A percentile compares a stretch with the other conserved stretches of the same genome.
These are phyloP conservation scores for Yamadazyma diddensiae DNA, from an alignment of 1,139 yeast species.

Conservation along the genomic window DNA sequence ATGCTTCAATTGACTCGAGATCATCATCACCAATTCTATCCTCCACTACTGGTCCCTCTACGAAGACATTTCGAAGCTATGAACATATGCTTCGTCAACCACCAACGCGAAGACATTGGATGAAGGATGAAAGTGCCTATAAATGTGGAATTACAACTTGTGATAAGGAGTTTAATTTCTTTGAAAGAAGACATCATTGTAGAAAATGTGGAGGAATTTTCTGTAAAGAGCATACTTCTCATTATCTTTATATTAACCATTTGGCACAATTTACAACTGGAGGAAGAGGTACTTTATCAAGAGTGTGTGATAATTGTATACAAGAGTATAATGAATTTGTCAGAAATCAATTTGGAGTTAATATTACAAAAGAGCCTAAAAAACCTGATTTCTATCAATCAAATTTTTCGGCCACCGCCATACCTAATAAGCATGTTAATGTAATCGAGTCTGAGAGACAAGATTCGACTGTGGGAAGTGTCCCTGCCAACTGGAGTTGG, in stretches of 20 bases:
- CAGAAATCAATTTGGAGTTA: constrained; percentile 38
- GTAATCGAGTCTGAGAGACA: constrained; percentile 4
- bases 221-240: constrained; percentile 67
- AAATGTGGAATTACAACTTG: constrained; percentile 64
- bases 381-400: too few relatives aligned
- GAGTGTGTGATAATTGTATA: constrained; percentile 78
- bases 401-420: too few relatives aligned
- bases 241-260: constrained; percentile 58
- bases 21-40: constrained; percentile 15
- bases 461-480: constrained; percentile 27
- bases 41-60: constrained; percentile 7
- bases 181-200: constrained; percentile 92
- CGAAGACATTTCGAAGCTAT: constrained; percentile 14
- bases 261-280: constrained; percentile 75
- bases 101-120: constrained; percentile 76
- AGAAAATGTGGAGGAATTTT: constrained; percentile 91
- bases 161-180: constrained; percentile 59
- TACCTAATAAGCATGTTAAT: constrained; percentile 3
- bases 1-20: constrained; percentile 29
- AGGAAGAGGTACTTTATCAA: constrained; percentile 67
- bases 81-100: constrained; percentile 37
- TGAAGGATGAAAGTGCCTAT: constrained; percentile 61
- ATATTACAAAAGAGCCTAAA: background rate
- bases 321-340: constrained; percentile 60
- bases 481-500: constrained; percentile 83